phyloP scores from a whole-genome alignment of 208 protist species.

The Leishmania guyanensis region DNA sequence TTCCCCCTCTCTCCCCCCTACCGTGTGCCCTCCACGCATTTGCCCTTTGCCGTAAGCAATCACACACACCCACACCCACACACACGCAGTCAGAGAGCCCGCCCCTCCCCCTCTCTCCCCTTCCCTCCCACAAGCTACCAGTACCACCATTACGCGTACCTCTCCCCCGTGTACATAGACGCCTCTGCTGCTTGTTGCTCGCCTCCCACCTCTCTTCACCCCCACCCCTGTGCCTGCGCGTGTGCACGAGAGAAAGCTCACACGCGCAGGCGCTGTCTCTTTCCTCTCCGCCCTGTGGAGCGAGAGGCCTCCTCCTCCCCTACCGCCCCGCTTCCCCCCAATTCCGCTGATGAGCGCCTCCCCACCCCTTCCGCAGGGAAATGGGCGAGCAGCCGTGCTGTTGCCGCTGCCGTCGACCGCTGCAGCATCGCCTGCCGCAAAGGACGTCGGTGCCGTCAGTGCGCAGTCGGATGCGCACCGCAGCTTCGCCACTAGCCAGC shows the following conservation, averaged over 20 bases:
- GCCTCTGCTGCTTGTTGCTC: neutral
- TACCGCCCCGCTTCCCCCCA: neutral
- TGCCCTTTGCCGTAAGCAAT: neutral
- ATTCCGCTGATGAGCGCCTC: conserved; percentile 3
- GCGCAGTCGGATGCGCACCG: conserved; percentile 34
- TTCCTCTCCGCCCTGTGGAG: neutral
- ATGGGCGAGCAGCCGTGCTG: neutral
- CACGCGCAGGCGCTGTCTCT: neutral
- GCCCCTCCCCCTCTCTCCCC: neutral
- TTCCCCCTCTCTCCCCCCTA: neutral
- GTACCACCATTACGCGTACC: neutral
- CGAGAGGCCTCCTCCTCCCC: neutral
- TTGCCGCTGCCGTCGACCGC: neutral
- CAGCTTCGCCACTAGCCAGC: conserved; percentile 49
- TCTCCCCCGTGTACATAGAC: conserved; percentile 1
- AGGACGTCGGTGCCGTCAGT: neutral
- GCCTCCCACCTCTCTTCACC: neutral
- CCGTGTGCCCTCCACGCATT: neutral
- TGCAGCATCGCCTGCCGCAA: neutral
- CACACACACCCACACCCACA: neutral
- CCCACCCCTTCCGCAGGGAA: neutral
- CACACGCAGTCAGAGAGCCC: neutral
- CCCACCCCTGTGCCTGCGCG: neutral
- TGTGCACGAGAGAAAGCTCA: neutral
- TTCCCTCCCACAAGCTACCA: neutral